phyloP scores from a whole-genome alignment of 2,329 filamentous ascomycete species.

The Diaporthe citrichinensis region DNA sequence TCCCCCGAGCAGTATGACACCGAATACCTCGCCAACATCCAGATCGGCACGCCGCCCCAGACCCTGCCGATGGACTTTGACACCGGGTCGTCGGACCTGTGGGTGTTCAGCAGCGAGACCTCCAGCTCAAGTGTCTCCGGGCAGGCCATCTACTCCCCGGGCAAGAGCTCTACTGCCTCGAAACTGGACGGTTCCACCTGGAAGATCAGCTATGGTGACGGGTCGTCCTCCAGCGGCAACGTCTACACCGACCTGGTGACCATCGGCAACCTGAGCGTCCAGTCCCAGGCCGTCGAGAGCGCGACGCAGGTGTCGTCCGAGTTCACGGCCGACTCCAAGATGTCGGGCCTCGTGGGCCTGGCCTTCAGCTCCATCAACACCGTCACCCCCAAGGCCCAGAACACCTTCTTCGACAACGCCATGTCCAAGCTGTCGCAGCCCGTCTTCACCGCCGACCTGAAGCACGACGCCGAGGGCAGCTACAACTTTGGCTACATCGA shows the following conservation, averaged over 20 bases:
- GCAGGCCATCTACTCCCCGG: conserved; percentile 48
- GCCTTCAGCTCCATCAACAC: conserved; percentile 47
- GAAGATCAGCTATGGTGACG: conserved; percentile 50
- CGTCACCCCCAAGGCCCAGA: conserved; percentile 44
- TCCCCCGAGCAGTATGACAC: conserved; percentile 28
- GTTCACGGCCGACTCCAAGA: conserved; percentile 41
- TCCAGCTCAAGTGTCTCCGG: conserved; percentile 39
- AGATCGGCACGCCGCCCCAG: conserved; percentile 49
- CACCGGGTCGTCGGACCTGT: conserved; percentile 60
- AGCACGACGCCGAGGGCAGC: conserved; percentile 51
- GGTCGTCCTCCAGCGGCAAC: conserved; percentile 46
- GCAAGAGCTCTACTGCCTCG: conserved; percentile 45
- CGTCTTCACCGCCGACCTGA: conserved; percentile 52
- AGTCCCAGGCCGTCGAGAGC: conserved; percentile 45
- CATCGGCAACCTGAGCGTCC: conserved; percentile 46
- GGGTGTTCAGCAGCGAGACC: conserved; percentile 48
- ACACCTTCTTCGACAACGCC: conserved; percentile 53
- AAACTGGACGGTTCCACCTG: conserved; percentile 46
- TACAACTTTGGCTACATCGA: conserved; percentile 57
- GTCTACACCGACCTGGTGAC: conserved; percentile 49
- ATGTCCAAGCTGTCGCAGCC: conserved; percentile 45
- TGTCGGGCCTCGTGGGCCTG: conserved; percentile 42
- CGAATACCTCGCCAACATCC: conserved; percentile 38
- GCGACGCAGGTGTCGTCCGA: conserved; percentile 44
- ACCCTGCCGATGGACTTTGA: conserved; percentile 61